phyloP scores from a whole-genome alignment of 768 basidiomycete genomes.

The Tricholoma flavovirens region DNA sequence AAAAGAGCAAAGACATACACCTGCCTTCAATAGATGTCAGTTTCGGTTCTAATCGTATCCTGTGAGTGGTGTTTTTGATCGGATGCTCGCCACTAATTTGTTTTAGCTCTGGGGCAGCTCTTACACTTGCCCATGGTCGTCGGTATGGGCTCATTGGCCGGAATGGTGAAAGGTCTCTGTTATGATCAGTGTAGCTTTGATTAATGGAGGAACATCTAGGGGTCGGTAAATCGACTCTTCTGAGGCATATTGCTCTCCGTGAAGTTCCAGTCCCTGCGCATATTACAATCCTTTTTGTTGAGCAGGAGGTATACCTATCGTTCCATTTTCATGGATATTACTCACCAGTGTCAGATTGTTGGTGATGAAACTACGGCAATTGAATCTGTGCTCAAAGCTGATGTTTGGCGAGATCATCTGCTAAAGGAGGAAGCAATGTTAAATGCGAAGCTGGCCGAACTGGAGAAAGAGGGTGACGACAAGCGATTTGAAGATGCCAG shows the following conservation, averaged over 20 bases:
- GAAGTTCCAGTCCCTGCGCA: conserved; percentile 92
- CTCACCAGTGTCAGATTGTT: conserved; percentile 50
- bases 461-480: conserved; percentile 73
- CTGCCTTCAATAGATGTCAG: conserved; percentile 93
- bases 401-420: conserved; percentile 95
- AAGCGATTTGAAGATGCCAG: conserved; percentile 78
- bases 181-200: neutral
- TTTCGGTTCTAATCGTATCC: conserved; percentile 91
- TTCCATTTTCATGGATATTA: neutral
- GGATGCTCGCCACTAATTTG: neutral
- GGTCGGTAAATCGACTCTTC: conserved; percentile 95
- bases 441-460: conserved; percentile 63
- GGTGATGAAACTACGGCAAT: conserved; percentile 92
- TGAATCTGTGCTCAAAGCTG: conserved; percentile 97
- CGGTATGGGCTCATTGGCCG: conserved; percentile 91
- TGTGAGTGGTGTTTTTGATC: conserved; percentile 38
- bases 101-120: conserved; percentile 70
- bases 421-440: conserved; percentile 77
- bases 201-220: conserved; percentile 30
- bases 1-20: conserved; percentile 97
- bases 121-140: conserved; percentile 84
- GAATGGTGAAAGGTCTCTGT: conserved; percentile 45
- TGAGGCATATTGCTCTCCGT: conserved; percentile 91
- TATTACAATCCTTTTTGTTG: conserved; percentile 96
- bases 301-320: conserved; percentile 71